phyloP scores from a whole-genome alignment of 2,329 filamentous ascomycete species.

The Colletotrichum tropicicola region DNA sequence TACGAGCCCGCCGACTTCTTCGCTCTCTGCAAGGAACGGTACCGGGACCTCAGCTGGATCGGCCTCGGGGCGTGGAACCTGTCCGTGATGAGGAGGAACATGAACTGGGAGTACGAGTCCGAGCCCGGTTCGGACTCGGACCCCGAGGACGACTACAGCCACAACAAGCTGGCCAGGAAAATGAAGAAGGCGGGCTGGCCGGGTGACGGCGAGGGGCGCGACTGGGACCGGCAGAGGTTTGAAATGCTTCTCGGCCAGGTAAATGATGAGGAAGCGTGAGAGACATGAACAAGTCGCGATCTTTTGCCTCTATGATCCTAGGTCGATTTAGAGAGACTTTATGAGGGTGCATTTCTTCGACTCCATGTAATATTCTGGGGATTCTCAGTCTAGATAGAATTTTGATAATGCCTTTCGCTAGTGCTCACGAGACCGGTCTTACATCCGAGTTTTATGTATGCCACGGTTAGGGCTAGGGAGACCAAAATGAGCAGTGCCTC shows the following conservation, averaged over 20 bases:
- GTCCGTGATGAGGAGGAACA: neutral
- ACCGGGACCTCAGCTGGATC: slow-evolving; percentile 23
- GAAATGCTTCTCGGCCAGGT: neutral
- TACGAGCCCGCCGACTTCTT: slow-evolving; percentile 28
- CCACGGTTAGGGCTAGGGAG: too few species aligned
- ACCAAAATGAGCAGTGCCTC: too few species aligned
- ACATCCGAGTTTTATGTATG: too few species aligned
- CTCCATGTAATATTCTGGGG: too few species aligned
- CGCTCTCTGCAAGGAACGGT: slow-evolving; percentile 21
- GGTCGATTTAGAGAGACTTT: too few species aligned
- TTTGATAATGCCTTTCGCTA: too few species aligned
- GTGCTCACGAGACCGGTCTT: too few species aligned
- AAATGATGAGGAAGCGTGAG: neutral
- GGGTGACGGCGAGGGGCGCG: slow-evolving; percentile 17
- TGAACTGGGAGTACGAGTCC: slow-evolving; percentile 13
- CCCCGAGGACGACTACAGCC: slow-evolving; percentile 10
- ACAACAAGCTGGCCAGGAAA: slow-evolving; percentile 15
- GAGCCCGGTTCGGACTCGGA: slow-evolving; percentile 9
- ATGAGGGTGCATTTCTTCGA: too few species aligned
- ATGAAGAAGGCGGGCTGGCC: slow-evolving; percentile 29
- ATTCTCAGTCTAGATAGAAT: too few species aligned
- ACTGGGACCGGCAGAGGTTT: slow-evolving; percentile 23
- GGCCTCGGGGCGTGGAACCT: neutral
- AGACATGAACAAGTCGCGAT: too few species aligned
- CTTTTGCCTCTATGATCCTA: too few species aligned